Conservation (phyloP, 192 early-diverging fungal species). For the Neocallimastix lanati region DNA sequence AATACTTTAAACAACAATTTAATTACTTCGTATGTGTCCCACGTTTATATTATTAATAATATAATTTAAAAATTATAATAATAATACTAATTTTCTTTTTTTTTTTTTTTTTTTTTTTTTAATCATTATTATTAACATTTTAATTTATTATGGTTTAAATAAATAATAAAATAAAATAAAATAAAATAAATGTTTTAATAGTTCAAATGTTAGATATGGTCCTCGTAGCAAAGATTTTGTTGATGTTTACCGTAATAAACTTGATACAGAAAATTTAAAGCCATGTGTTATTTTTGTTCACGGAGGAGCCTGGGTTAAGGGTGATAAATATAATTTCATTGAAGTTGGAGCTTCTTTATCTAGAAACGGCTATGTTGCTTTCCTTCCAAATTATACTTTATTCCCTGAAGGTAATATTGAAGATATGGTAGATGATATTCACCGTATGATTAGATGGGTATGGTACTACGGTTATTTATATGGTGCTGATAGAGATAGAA, state of each 20-base stretch:
- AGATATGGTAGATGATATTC: not conserved
- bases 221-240: not conserved
- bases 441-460: not conserved
- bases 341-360: not conserved
- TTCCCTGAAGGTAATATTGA: not conserved
- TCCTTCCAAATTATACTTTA: not conserved
- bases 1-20: not conserved
- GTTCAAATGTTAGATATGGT: not conserved
- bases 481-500: not conserved
- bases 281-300: not conserved
- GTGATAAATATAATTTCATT: not conserved
- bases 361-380: not conserved
- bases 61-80: too few relatives aligned
- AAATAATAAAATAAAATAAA: not conserved
- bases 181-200: not conserved
- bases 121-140: too few relatives aligned
- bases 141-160: too few relatives aligned
- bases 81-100: too few relatives aligned
- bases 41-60: too few relatives aligned
- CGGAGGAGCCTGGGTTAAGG: not conserved
- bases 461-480: not conserved
- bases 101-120: too few relatives aligned
- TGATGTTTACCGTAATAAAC: not conserved
- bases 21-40: not conserved
- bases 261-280: not conserved